Evolutionary conservation across 2,329 filamentous ascomycete genomes (phyloP), one percentile per base, ranked within the genome.

Genomic region (Teratosphaeria viscida): DNA sequence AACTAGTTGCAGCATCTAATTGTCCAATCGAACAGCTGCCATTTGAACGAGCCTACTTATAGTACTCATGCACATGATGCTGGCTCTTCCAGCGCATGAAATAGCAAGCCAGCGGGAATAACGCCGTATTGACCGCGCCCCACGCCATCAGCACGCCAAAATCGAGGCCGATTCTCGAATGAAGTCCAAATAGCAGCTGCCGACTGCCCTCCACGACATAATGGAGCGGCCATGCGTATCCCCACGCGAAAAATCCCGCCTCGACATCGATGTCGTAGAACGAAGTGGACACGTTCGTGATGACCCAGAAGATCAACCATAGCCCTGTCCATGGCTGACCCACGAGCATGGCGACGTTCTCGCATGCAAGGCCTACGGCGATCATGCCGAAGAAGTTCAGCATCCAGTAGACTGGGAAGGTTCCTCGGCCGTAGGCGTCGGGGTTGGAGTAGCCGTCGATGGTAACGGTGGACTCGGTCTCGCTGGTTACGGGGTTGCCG

Each of bases 271-370:
- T 74, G 3, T 81, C 73, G 68, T 86, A 83, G 65, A 87, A 85
- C 0, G 77, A 73, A 0, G 82, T 85, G 0, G 78, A 75, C 0
- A 86, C 82, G 65, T 88, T 88, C 6, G 82, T 80, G 59, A 87
- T 84, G 52, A 87, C 82, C 84, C 83, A 86, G 65, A 85, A 86
- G 59, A 87, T 85, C 1, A 88, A 72, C 78, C 84, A 88, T 0
- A 85, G 69, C 0, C 82, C 78, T 57, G 77, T 81, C 83, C 83
- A 87, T 0, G 82, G 84, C 64, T 81, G 75, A 0, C 82, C 83
- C 4, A 87, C 73, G 1, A 86, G 66, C 81, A 85, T 86, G 0
- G 81, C 81, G 32, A 84, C 79, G 65, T 87, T 87, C 72, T 87
- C 84, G 66, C 82, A 85, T 0, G 84, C 82, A 2, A 87, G 71